Evolutionary conservation across 192 early-diverging fungal genomes (phyloP), one percentile per base, ranked within the genome.

Genomic region (Linnemannia schmuckeri): DNA sequence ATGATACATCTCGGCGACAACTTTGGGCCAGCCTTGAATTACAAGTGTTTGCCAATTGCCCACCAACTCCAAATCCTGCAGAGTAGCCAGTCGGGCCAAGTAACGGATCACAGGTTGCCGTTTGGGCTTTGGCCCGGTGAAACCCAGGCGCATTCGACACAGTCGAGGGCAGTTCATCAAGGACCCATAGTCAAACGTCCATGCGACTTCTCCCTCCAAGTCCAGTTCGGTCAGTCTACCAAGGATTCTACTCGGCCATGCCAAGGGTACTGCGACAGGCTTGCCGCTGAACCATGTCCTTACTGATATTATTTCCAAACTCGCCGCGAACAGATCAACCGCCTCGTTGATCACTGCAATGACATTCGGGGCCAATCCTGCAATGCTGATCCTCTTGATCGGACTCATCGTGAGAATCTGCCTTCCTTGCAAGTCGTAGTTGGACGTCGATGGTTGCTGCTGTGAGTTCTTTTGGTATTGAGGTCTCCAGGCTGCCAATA

Each of bases 221-320:
- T 87, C 76, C 20, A 87, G 66, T 3, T 80, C 75, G 3, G 71
- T 63, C 61, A 87, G 52, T 10, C 72, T 76, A 6, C 4, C 2
- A n/a, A 87, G 68, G 46, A 49, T 73, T 22, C 63, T 74, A 2
- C 69, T 52, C 10, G 80, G 55, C 79, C 79, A 87, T 0, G 85
- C 78, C n/a, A 87, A 20, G 6, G 85, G 80, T 0, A 47, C 41
- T 10, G 79, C 75, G 20, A 44, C 24, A 1, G 75, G 70, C 33
- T 70, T 81, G 10, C 85, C 85, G 18, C 76, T 78, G 68, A 87
- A 87, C 85, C 85, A 87, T 9, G 85, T 81, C 18, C 85, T 76
- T 12, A 52, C 76, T 2, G 75, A 40, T 1, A 87, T 38, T 6
- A 55, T 5, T 68, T 87, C 76, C 41, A 87, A 54, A 27, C 30